Evolutionary conservation across 2,329 filamentous ascomycete genomes (phyloP), one percentile per base, ranked within the genome.

Genomic region (Colletotrichum plurivorum): DNA sequence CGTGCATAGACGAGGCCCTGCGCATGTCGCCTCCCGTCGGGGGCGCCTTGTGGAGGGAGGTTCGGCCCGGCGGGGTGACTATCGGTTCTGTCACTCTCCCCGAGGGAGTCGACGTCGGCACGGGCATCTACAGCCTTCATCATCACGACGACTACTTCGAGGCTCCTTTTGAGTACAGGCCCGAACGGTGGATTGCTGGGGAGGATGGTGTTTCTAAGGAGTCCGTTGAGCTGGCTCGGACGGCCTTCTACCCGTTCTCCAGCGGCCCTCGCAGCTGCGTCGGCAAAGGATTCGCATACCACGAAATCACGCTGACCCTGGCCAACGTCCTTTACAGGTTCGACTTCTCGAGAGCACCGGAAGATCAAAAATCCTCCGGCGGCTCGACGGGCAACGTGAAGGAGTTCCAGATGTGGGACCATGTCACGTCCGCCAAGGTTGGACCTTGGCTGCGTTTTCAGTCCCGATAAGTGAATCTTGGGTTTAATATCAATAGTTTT

Each of bases 201-300:
- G 45, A 81, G 45, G 75, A 72, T 77, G 84, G 77, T 75, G 83
- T 84, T 0, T 85, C 80, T 12, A 84, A 86, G 63, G 83, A 85
- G 1, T 86, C 88, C 55, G 81, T 89, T 2, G 81, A 84, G 2
- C 75, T 82, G 4, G 91, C 92, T 2, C 87, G 91, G 55, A 85
- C 84, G 7, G 54, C 52, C 15, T 67, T 67, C 7, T 48, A 45
- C 3, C 64, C 64, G 3, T 67, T 67, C 12, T 67, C 64, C 5
- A 67, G 58, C 16, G 64, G 64, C 10, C 59, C 59, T 15, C 57
- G 64, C 16, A 52, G 59, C 36, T 63, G 64, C 16, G 59, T 67
- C 1, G 64, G 58, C 2, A 67, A 63, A 15, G 54, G 59, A 2
- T 63, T 67, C n/a, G 64, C 64, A 0, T 67, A 63, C 20, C 52